These are phyloP conservation scores for Stephanodiscus triporus DNA, from an alignment of 108 stramenopile genomes.

Conservation along the genomic window DNA sequence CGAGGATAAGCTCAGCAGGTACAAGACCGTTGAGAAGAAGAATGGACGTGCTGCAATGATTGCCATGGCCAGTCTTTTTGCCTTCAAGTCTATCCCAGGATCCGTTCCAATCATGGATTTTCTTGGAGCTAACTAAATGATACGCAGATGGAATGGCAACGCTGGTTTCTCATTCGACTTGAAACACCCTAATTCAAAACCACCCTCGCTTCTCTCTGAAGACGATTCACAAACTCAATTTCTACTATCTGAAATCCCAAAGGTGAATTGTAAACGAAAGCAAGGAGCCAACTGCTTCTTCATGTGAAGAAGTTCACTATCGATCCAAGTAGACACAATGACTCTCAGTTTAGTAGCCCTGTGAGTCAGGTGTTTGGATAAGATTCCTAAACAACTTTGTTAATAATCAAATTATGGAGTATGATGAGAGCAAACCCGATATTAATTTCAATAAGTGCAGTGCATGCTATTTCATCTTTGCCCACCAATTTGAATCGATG, in stretches of 20 bases:
- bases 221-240: neutral
- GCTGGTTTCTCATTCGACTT: constrained; percentile 1
- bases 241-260: neutral
- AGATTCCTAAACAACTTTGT: constrained; percentile 23
- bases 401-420: constrained; percentile 20
- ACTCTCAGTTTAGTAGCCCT: neutral
- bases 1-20: constrained; percentile 63
- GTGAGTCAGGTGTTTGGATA: constrained; percentile 13
- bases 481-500: too few relatives aligned
- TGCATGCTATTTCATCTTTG: too few relatives aligned
- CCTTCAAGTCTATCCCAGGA: constrained; percentile 83
- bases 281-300: neutral
- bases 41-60: constrained; percentile 93
- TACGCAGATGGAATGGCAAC: constrained; percentile 10
- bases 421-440: neutral
- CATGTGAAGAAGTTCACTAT: neutral
- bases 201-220: neutral
- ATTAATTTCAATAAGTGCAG: too few relatives aligned
- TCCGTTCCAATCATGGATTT: constrained; percentile 91
- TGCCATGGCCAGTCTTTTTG: constrained; percentile 90
- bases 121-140: constrained; percentile 69
- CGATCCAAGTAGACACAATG: constrained; percentile 5
- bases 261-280: neutral
- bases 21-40: constrained; percentile 85
- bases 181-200: neutral